phyloP scores from a whole-genome alignment of 352 stramenopile species.

The Phytophthora capsici region DNA sequence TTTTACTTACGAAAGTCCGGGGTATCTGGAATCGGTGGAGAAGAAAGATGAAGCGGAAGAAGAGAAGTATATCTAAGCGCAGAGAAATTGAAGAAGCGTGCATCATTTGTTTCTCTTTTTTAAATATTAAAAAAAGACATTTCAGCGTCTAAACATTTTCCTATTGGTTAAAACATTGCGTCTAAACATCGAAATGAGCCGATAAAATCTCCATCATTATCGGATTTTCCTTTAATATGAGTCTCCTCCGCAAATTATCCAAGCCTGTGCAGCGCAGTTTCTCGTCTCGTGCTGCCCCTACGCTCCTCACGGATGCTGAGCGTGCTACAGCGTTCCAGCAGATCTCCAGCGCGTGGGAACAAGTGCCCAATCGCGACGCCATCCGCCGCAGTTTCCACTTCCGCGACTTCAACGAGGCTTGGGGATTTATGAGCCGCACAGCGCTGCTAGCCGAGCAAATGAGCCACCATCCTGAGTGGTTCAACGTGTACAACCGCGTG shows the following conservation, averaged over 20 bases:
- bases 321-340: slow-evolving; percentile 47
- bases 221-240: neutral
- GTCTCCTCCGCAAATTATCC: slow-evolving; percentile 10
- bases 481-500: slow-evolving; percentile 98
- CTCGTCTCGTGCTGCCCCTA: slow-evolving; percentile 46
- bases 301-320: slow-evolving; percentile 53
- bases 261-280: slow-evolving; percentile 6
- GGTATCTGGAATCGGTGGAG: slow-evolving; percentile 61
- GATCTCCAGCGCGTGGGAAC: slow-evolving; percentile 59
- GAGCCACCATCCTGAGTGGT: slow-evolving; percentile 99
- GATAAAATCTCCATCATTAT: no score
- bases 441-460: slow-evolving; percentile 87
- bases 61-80: slow-evolving; percentile 26
- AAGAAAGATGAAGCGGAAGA: slow-evolving; percentile 37
- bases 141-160: no score
- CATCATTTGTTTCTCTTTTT: no score
- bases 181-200: no score
- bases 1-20: slow-evolving; percentile 83
- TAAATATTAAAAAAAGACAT: no score
- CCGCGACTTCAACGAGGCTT: slow-evolving; percentile 83
- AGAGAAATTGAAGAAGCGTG: slow-evolving; percentile 28
- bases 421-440: slow-evolving; percentile 79
- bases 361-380: slow-evolving; percentile 70
- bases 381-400: slow-evolving; percentile 89
- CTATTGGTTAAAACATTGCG: no score